phyloP scores from a whole-genome alignment of 139 green algal genomes.

The Zygnema cylindricum region DNA sequence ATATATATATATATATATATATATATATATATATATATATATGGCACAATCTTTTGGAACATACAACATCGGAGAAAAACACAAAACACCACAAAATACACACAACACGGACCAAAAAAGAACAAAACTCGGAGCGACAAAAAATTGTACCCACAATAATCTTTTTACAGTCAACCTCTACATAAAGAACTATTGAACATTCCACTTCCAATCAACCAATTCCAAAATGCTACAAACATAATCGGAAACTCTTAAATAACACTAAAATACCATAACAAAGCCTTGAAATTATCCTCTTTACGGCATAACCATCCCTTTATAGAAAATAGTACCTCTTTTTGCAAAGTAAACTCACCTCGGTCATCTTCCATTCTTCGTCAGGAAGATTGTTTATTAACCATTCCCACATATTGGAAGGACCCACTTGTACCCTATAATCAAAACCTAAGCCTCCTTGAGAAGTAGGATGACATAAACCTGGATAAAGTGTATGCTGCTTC shows the following conservation, averaged over 20 bases:
- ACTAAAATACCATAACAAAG: neutral
- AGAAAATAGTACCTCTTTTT: neutral
- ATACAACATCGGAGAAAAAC: too few relatives aligned
- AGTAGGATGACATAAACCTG: constrained; percentile 82
- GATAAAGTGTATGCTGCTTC: constrained; percentile 62
- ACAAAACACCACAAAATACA: too few relatives aligned
- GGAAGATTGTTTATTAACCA: constrained; percentile 70
- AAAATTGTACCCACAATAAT: too few relatives aligned
- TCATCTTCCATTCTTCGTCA: neutral
- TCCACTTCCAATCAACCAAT: too few relatives aligned
- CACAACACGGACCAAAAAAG: too few relatives aligned
- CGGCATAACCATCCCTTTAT: neutral
- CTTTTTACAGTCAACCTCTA: too few relatives aligned
- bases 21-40: too few relatives aligned
- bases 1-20: too few relatives aligned
- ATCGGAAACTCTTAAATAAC: neutral
- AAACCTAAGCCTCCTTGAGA: constrained; percentile 94
- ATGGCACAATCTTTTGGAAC: too few relatives aligned
- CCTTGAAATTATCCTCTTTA: neutral
- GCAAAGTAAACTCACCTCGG: neutral
- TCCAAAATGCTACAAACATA: too few relatives aligned
- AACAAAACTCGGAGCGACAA: too few relatives aligned
- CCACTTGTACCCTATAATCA: constrained; percentile 96
- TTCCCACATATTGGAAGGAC: constrained; percentile 96
- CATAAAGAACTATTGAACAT: too few relatives aligned